phyloP scores from a whole-genome alignment of 2,329 filamentous ascomycete genomes.

The Penicillium sp. region DNA sequence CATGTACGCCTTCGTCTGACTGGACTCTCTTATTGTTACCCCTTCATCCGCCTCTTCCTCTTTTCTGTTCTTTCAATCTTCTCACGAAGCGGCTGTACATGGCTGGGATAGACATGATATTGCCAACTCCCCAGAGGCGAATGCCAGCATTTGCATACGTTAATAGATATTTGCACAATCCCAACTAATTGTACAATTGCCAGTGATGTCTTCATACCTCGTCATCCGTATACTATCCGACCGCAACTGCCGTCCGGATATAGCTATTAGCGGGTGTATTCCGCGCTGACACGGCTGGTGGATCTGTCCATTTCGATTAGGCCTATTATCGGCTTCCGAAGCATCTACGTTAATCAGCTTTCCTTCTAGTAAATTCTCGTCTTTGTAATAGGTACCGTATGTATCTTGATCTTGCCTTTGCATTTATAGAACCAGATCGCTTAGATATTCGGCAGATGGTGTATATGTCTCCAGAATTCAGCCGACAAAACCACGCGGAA shows the following conservation, averaged over 20 bases:
- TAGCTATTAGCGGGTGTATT: constrained; percentile 24
- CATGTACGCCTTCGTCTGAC: neutral
- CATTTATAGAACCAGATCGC: neutral
- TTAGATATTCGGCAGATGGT: neutral
- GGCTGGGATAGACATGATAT: constrained; percentile 11
- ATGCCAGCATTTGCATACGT: constrained; percentile 11
- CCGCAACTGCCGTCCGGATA: neutral
- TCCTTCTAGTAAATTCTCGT: constrained; percentile 4
- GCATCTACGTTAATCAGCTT: constrained; percentile 1
- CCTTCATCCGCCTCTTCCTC: neutral
- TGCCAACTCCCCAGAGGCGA: constrained; percentile 8
- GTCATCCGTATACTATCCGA: constrained; percentile 12
- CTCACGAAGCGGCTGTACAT: constrained; percentile 9
- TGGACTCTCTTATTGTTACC: neutral
- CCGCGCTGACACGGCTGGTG: constrained; percentile 23
- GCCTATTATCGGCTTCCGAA: constrained; percentile 18
- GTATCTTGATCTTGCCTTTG: neutral
- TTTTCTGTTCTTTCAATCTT: constrained; percentile 2
- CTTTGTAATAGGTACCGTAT: no score
- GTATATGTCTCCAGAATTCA: constrained; percentile 26
- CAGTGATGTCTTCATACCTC: neutral
- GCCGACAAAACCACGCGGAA: constrained; percentile 1
- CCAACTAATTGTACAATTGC: neutral
- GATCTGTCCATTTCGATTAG: constrained; percentile 9
- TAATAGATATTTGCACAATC: constrained; percentile 11